Evolutionary conservation across 2,329 filamentous ascomycete species (phyloP).

Genomic region (Cyphellophora europaea): DNA sequence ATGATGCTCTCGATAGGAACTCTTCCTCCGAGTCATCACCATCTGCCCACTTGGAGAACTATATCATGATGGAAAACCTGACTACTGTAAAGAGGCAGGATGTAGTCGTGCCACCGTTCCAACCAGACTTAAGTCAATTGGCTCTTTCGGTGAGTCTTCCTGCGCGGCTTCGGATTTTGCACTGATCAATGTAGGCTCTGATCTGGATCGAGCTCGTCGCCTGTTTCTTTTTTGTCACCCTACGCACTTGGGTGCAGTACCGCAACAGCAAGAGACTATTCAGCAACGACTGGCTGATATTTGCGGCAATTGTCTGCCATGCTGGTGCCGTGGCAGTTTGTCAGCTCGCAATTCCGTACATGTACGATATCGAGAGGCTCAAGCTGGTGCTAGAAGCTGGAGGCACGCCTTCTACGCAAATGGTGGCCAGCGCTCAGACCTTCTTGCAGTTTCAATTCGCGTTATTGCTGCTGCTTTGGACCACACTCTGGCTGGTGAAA

Average conservation of each 20-base stretch:
- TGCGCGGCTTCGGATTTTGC: no score
- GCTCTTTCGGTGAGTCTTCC: no score
- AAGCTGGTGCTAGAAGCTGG: background rate
- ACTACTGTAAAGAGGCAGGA: no score
- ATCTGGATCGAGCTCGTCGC: background rate
- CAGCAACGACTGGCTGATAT: background rate
- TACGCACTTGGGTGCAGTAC: background rate
- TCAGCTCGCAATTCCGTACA: background rate
- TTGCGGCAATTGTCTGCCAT: background rate
- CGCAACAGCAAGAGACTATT: background rate
- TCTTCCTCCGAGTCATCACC: no score
- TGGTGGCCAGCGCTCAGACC: background rate
- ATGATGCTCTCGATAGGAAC: no score
- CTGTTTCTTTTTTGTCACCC: background rate
- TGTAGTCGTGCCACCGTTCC: no score
- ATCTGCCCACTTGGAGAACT: no score
- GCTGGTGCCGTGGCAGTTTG: background rate
- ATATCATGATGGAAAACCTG: no score
- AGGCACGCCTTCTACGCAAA: background rate
- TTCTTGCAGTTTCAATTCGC: background rate
- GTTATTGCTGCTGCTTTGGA: background rate
- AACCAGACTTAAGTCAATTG: no score
- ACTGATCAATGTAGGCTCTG: background rate
- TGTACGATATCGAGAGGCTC: background rate
- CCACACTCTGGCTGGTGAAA: background rate